Evolutionary conservation across 352 stramenopile species (phyloP).

Genomic region (Phytophthora podocarpi): DNA sequence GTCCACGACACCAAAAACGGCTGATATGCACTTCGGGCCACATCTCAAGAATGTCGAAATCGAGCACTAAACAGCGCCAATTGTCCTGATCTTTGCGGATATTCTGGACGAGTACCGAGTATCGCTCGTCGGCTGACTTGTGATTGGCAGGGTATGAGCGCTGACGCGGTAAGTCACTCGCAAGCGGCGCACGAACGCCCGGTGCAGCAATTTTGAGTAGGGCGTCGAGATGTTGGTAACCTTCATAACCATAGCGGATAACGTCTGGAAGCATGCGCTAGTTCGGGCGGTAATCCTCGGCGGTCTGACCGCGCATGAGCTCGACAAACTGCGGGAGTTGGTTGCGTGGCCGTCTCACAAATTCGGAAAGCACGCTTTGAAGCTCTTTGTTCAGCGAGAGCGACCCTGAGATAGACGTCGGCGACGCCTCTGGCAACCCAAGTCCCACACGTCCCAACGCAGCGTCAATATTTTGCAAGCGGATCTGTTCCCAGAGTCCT

Average conservation of each 20-base stretch:
- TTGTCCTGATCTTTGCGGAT: constrained; percentile 16
- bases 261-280: background rate
- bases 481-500: background rate
- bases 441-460: background rate
- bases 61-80: constrained; percentile 4
- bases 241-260: background rate
- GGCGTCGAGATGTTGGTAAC: constrained; percentile 3
- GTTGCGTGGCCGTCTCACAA: background rate
- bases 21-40: constrained; percentile 12
- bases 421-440: background rate
- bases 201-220: background rate
- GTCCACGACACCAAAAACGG: constrained; percentile 30
- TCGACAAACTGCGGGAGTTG: constrained; percentile 6
- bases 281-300: constrained; percentile 10
- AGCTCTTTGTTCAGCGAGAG: constrained; percentile 12
- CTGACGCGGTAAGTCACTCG: background rate
- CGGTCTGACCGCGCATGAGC: constrained; percentile 11
- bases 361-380: constrained; percentile 13
- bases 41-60: constrained; percentile 6
- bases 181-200: background rate
- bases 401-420: background rate
- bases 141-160: constrained; percentile 3
- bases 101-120: constrained; percentile 13
- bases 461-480: background rate
- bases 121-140: background rate